A percentile compares a stretch with the other conserved stretches of the same genome.
These are phyloP conservation scores for Microsporum canis DNA, from an alignment of 2,329 filamentous ascomycete genomes.

Conservation along the genomic window DNA sequence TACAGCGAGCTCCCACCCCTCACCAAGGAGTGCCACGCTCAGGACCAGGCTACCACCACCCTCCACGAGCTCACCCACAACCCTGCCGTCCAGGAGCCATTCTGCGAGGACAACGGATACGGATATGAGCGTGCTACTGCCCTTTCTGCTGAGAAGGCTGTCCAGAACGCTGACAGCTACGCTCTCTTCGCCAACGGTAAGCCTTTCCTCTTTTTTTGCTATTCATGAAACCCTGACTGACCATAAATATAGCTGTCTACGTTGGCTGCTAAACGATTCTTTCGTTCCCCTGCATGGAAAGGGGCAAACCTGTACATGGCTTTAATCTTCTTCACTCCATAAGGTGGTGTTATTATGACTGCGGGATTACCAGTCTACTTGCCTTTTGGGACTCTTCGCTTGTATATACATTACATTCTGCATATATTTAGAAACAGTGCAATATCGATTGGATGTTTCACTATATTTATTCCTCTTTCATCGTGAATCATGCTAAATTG, in stretches of 20 bases:
- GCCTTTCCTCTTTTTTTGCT: conserved; percentile 8
- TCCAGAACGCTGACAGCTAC: conserved; percentile 56
- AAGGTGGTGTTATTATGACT: not conserved
- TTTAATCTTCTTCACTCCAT: not conserved
- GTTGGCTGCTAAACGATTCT: conserved; percentile 4
- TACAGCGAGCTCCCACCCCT: conserved; percentile 38
- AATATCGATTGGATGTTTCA: not conserved
- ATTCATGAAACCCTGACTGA: not conserved
- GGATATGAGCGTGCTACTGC: conserved; percentile 42
- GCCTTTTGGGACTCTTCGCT: not conserved
- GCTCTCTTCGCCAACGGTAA: conserved; percentile 43
- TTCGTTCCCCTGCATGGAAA: not conserved
- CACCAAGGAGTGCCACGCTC: conserved; percentile 45
- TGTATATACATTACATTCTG: conserved; percentile 1
- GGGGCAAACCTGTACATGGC: not conserved
- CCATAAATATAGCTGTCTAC: conserved; percentile 2
- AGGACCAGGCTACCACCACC: conserved; percentile 55
- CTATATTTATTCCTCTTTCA: not conserved
- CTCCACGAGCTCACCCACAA: conserved; percentile 57
- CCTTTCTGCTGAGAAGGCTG: conserved; percentile 40
- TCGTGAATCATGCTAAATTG: no score
- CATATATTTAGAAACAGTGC: not conserved
- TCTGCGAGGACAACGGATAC: conserved; percentile 49
- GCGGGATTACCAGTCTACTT: not conserved
- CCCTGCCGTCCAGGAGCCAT: conserved; percentile 41